Percentiles rank a stretch among this genome's conserved stretches.
These are phyloP conservation scores for Elsinoe arachidis DNA, from an alignment of 2,329 filamentous ascomycete genomes.

Conservation along the genomic window DNA sequence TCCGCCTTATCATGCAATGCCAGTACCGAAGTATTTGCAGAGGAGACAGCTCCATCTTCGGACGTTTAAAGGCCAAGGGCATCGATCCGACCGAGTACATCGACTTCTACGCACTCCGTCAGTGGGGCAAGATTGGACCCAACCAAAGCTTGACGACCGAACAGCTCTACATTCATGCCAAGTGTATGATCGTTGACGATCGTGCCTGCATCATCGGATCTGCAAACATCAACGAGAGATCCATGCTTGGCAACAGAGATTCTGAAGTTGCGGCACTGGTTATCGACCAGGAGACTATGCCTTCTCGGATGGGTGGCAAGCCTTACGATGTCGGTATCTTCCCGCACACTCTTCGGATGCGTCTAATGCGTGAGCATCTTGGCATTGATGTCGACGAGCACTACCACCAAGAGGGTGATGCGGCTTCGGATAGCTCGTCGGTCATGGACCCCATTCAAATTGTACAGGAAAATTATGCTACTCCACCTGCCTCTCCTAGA, in stretches of 20 bases:
- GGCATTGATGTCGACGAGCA: slow-evolving; percentile 93
- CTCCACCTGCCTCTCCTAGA: slow-evolving; percentile 29
- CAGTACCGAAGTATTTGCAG: slow-evolving; percentile 95
- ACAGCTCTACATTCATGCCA: slow-evolving; percentile 96
- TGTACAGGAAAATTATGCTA: slow-evolving; percentile 25
- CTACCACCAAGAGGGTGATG: slow-evolving; percentile 26
- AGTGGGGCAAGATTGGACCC: slow-evolving; percentile 84
- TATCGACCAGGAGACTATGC: slow-evolving; percentile 84
- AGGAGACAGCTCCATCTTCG: slow-evolving; percentile 86
- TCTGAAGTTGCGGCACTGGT: slow-evolving; percentile 87
- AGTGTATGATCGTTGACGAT: slow-evolving; percentile 93
- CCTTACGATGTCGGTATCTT: slow-evolving; percentile 88
- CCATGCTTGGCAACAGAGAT: slow-evolving; percentile 84
- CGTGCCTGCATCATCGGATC: slow-evolving; percentile 89
- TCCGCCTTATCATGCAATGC: slow-evolving; percentile 91
- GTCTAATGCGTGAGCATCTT: slow-evolving; percentile 92
- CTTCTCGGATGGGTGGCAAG: slow-evolving; percentile 81
- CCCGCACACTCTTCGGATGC: slow-evolving; percentile 83
- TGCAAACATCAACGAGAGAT: slow-evolving; percentile 97
- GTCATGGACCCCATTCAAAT: slow-evolving; percentile 36
- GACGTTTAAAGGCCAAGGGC: slow-evolving; percentile 63
- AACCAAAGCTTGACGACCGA: slow-evolving; percentile 81
- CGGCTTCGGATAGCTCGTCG: slow-evolving; percentile 50
- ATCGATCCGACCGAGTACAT: slow-evolving; percentile 96
- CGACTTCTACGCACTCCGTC: slow-evolving; percentile 81